A percentile compares a stretch with the other conserved stretches of the same genome.
These are phyloP conservation scores for Zygosaccharomyces pseudobailii DNA, from an alignment of 1,139 yeast genomes.

Conservation along the genomic window DNA sequence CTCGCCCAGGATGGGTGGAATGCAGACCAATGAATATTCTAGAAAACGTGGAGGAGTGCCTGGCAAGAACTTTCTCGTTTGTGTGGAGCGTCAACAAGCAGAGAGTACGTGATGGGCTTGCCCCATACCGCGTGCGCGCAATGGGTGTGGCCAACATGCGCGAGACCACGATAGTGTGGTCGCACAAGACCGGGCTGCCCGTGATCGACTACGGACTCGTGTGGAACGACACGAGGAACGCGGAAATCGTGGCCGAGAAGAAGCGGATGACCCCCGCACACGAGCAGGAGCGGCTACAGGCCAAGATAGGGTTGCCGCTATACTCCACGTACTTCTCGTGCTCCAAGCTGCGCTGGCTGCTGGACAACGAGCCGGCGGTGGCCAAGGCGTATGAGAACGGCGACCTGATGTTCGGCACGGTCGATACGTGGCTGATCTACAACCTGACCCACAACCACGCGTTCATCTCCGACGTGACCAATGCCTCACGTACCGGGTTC, in stretches of 20 bases:
- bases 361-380: slow-evolving; percentile 73
- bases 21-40: slow-evolving; percentile 85
- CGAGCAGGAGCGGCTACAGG: slow-evolving; percentile 52
- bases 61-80: slow-evolving; percentile 58
- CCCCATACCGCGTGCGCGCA: slow-evolving; percentile 52
- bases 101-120: slow-evolving; percentile 44
- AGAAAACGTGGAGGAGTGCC: slow-evolving; percentile 75
- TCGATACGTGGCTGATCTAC: slow-evolving; percentile 91
- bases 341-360: slow-evolving; percentile 83
- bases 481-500: slow-evolving; percentile 87
- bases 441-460: slow-evolving; percentile 70
- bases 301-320: slow-evolving; percentile 73
- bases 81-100: slow-evolving; percentile 50
- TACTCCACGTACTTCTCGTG: slow-evolving; percentile 89
- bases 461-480: slow-evolving; percentile 82
- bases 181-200: slow-evolving; percentile 76
- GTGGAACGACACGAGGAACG: slow-evolving; percentile 92
- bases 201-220: slow-evolving; percentile 79
- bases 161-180: slow-evolving; percentile 92
- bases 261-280: slow-evolving; percentile 57
- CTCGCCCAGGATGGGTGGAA: slow-evolving; percentile 90
- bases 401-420: slow-evolving; percentile 86
- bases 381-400: slow-evolving; percentile 67
- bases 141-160: slow-evolving; percentile 94
- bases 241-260: slow-evolving; percentile 64